Conservation (phyloP, 352 stramenopile species). For the Phytophthora foliorum region DNA sequence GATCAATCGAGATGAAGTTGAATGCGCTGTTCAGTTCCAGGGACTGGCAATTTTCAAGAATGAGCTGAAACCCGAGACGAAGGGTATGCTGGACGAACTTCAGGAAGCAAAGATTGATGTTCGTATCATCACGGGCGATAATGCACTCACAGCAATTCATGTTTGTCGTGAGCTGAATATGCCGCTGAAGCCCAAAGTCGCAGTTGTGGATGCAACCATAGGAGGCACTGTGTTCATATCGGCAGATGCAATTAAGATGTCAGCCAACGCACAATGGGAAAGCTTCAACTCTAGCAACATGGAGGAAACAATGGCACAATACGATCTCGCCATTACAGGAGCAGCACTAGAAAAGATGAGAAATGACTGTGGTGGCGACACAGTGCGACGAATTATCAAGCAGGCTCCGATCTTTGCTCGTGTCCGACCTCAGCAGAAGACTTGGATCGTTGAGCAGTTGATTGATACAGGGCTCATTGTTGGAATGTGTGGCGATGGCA, state of each 20-base stretch:
- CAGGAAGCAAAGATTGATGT: conserved; percentile 64
- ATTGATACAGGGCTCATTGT: conserved; percentile 55
- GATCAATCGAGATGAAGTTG: conserved; percentile 42
- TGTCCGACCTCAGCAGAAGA: conserved; percentile 63
- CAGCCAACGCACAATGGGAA: conserved; percentile 25
- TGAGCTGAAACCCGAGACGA: conserved; percentile 65
- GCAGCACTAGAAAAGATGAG: conserved; percentile 53
- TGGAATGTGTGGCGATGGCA: conserved; percentile 69
- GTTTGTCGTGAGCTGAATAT: conserved; percentile 57
- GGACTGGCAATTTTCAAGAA: conserved; percentile 86
- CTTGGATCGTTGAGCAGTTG: conserved; percentile 64
- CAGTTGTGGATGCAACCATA: conserved; percentile 42
- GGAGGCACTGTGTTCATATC: conserved; percentile 39
- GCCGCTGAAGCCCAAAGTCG: conserved; percentile 45
- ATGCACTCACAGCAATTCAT: conserved; percentile 55
- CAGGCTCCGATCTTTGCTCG: conserved; percentile 67
- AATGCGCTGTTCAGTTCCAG: conserved; percentile 58
- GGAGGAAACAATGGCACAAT: conserved; percentile 31
- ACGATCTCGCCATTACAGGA: conserved; percentile 61
- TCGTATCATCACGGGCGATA: conserved; percentile 83
- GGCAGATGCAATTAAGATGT: conserved; percentile 39
- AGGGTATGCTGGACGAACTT: conserved; percentile 67
- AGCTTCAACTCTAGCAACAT: conserved; percentile 46
- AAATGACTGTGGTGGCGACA: conserved; percentile 39
- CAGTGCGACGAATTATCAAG: conserved; percentile 47